Base-by-base conservation (phyloP, 2,329 filamentous ascomycete species). In the Neospermospora avenae region DNA sequence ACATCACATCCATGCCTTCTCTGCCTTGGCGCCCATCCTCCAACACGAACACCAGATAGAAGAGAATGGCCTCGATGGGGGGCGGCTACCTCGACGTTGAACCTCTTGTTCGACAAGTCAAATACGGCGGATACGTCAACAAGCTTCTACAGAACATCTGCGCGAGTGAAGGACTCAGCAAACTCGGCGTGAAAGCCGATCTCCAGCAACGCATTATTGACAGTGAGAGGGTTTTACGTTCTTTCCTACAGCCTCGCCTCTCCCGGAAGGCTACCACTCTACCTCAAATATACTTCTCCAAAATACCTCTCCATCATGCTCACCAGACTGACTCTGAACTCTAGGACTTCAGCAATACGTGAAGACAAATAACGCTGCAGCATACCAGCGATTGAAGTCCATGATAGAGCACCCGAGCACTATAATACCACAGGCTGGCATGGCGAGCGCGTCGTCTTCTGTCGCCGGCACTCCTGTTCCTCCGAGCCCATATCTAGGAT, bases 181-280 rank as follows among this genome's bases (percentile, higher is more conserved):
- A 90, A 62, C 90, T 88, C 28, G 95, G 95, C 20, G 88, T 95
- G 70, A 99, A 99, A 79, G 84, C 86, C 35, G 84, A 89, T 44
- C 78, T 98, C 61, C 92, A 96, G 75, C 77, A 78, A 60, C 87
- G 93, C 69, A 89, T 97, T 63, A 84, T 88, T 64, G 79, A 84
- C 61, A 84, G 95, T 98, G 80, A 76, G 90, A 6, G 28, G 28
- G 28, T 31, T 85, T 58, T 41, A 45, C 31, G 48, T 51, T 24
- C 63, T 61, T 37, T 59, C 55, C 44, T 59, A 37, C 63, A 62
- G 60, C 59, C 55, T 62, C 31, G 39, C 42, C 53, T 55, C 28
- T n/a, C 14, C 39, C 44, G 14, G 49, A 14, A 41, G 51, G 31
- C 41, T 25, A 51, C 45, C 51, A 18, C n/a, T 18, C 16, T n/a